Conservation (phyloP, 345 rosid genomes). For the Citrus medica region DNA sequence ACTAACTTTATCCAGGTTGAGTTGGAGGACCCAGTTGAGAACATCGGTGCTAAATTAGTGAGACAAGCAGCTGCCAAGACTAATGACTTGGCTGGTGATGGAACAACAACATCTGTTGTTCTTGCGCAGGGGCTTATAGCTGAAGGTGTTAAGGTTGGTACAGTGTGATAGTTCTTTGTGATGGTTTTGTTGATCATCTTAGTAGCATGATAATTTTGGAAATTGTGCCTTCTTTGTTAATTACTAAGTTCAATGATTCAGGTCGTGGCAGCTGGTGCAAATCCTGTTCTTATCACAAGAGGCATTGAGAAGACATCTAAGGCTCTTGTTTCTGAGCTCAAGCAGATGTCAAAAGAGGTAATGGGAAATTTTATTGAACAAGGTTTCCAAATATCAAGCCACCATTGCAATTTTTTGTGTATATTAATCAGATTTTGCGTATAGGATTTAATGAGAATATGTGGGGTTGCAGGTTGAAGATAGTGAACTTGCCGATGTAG, state of each 20-base stretch:
- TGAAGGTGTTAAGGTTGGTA: constrained; percentile 89
- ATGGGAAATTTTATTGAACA: not conserved
- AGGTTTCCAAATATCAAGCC: not conserved
- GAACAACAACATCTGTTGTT: constrained; percentile 97
- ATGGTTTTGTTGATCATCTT: not conserved
- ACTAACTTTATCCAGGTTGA: constrained; percentile 56
- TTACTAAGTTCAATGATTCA: constrained; percentile 17
- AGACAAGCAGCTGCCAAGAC: constrained; percentile 99
- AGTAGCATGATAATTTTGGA: not conserved
- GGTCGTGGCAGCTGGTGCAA: constrained; percentile 99
- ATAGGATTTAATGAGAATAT: not conserved
- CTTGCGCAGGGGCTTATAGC: constrained; percentile 97
- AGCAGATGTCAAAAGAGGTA: constrained; percentile 87
- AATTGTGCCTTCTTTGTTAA: not conserved
- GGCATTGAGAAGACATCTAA: constrained; percentile 94
- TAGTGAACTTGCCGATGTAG: constrained; percentile 98
- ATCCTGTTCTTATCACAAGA: constrained; percentile 90
- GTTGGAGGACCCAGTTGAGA: constrained; percentile 97
- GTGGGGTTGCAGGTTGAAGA: constrained; percentile 76
- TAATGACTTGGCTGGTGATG: constrained; percentile 98
- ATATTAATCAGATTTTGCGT: not conserved
- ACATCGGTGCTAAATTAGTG: constrained; percentile 94
- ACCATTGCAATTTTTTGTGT: not conserved
- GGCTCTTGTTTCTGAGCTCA: constrained; percentile 80
- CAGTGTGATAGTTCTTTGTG: not conserved